phyloP scores from a whole-genome alignment of 495 filamentous ascomycete genomes.

The Echria macrotheca region DNA sequence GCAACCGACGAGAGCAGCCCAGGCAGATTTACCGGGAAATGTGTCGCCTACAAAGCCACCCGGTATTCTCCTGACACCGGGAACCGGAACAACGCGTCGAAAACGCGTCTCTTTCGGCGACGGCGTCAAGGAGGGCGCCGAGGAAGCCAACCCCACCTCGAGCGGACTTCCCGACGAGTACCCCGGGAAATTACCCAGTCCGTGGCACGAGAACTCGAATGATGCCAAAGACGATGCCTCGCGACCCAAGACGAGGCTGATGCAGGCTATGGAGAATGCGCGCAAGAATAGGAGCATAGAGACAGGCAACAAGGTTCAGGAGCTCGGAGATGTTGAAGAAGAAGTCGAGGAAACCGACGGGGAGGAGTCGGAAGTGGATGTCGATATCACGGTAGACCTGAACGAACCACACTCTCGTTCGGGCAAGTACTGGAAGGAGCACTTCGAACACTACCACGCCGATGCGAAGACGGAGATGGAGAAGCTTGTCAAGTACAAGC shows the following conservation, averaged over 20 bases:
- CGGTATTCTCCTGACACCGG: constrained; percentile 82
- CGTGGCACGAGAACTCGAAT: constrained; percentile 41
- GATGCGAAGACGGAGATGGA: constrained; percentile 76
- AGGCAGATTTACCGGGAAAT: background rate
- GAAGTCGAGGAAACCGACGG: constrained; percentile 28
- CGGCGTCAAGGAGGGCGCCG: constrained; percentile 44
- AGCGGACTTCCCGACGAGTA: constrained; percentile 47
- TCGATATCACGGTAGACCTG: constrained; percentile 70
- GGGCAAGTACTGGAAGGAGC: constrained; percentile 88
- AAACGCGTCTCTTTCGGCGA: constrained; percentile 88
- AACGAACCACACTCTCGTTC: constrained; percentile 76
- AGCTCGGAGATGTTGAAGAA: constrained; percentile 38
- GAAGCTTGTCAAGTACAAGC: constrained; percentile 72
- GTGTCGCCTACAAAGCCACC: constrained; percentile 39
- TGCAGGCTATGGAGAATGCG: constrained; percentile 45
- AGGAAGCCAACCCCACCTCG: constrained; percentile 31
- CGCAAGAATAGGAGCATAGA: constrained; percentile 27
- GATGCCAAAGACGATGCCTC: background rate
- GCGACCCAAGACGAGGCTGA: constrained; percentile 48
- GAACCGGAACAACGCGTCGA: constrained; percentile 66
- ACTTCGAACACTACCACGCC: constrained; percentile 76
- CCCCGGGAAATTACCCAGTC: constrained; percentile 59
- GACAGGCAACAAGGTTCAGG: constrained; percentile 18
- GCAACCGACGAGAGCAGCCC: constrained; percentile 1
- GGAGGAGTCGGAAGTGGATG: constrained; percentile 28